Evolutionary conservation across 2,329 filamentous ascomycete species (phyloP).

Genomic region (Cytospora paraplurivora): DNA sequence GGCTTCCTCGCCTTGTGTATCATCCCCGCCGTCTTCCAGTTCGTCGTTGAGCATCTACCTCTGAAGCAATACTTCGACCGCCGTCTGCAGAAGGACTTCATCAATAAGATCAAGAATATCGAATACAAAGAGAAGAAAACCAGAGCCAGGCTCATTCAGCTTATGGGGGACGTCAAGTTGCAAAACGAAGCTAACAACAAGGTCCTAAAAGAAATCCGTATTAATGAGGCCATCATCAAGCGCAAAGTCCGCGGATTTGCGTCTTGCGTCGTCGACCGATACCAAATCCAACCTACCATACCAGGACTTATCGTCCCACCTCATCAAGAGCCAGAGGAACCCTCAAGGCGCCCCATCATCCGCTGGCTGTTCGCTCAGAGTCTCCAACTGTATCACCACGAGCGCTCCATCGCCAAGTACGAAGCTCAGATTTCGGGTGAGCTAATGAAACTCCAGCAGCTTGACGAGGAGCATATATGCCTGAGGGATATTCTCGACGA

Average conservation of each 20-base stretch:
- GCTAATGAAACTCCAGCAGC: not conserved
- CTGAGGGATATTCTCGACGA: not conserved
- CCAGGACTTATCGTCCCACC: conserved; percentile 2
- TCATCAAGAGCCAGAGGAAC: conserved; percentile 1
- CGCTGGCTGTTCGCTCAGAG: conserved; percentile 13
- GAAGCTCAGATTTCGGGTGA: not conserved
- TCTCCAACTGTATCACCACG: conserved; percentile 1
- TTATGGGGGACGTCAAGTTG: conserved; percentile 8
- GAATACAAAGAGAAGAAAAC: conserved; percentile 1
- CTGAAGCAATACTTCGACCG: conserved; percentile 7
- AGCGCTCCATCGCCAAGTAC: conserved; percentile 9
- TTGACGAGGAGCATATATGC: not conserved
- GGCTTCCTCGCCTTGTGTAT: conserved; percentile 12
- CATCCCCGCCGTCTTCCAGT: conserved; percentile 12
- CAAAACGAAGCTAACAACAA: conserved; percentile 12
- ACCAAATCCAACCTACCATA: conserved; percentile 5
- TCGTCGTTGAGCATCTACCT: conserved; percentile 7
- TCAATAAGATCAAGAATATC: conserved; percentile 9
- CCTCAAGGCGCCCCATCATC: conserved; percentile 1
- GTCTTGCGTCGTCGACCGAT: not conserved
- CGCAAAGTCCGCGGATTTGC: not conserved
- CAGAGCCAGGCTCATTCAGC: not conserved
- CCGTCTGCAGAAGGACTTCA: conserved; percentile 8
- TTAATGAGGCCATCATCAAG: conserved; percentile 4
- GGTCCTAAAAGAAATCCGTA: conserved; percentile 11